Base-by-base conservation (phyloP, 352 stramenopile genomes). In the Albugo candida region DNA sequence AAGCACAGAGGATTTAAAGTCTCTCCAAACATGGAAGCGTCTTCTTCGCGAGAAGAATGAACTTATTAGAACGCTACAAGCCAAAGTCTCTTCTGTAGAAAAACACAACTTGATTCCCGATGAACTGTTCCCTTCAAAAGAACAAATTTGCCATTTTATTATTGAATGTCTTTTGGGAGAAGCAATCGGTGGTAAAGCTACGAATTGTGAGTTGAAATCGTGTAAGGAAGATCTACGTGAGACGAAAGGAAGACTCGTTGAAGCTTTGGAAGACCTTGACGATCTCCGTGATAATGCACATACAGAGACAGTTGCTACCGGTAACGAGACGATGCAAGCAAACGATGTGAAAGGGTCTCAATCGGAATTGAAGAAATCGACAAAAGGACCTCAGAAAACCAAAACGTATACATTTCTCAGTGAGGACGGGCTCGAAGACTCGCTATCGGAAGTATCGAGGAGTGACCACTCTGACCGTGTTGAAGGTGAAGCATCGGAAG, bases 51-150 rank as follows among this genome's bases (percentile, higher is more conserved):
- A 58, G 14, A 83, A 83, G 43, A 80, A 71, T 39, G 49, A 50
- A 17, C 62, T 67, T 10, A 82, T 86, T 46, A 61, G 65, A 0
- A 27, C 70, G 38, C 57, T 86, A 2, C 73, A 86, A 45, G 69
- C 74, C 36, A 78, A 78, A 36, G 49, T 86, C 5, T 48, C 58
- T 1, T 65, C 51, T 31, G 56, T 83, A 11, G 69, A 81, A 48
- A 73, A 67, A 39, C 74, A 56, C 36, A 62, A 51, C n/a, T n/a
- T n/a, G n/a, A n/a, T n/a, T n/a, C n/a, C n/a, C n/a, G n/a, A n/a
- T n/a, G n/a, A n/a, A n/a, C n/a, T n/a, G n/a, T n/a, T n/a, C n/a
- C n/a, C n/a, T n/a, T n/a, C n/a, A n/a, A n/a, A n/a, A n/a, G n/a
- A n/a, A n/a, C n/a, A n/a, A n/a, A n/a, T n/a, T n/a, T n/a, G n/a